Evolutionary conservation across 768 basidiomycete species (phyloP).

Genomic region (Jaapia argillacea): DNA sequence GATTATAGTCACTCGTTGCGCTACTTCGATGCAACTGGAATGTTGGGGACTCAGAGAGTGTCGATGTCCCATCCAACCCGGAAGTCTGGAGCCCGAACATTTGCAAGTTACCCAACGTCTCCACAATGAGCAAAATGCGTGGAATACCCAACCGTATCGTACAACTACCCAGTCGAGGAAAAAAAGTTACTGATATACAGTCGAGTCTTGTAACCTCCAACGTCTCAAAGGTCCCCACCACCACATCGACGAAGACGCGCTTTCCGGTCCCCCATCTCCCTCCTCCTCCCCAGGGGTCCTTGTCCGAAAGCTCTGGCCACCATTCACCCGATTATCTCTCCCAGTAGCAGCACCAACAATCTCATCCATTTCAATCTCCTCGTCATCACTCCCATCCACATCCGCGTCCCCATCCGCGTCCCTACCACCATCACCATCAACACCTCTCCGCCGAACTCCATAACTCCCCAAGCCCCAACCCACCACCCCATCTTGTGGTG

Average conservation of each 20-base stretch:
- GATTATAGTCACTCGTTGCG: no score
- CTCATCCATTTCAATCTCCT: conserved; percentile 1
- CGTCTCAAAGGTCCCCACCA: conserved; percentile 73
- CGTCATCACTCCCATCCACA: conserved; percentile 11
- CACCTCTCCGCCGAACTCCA: conserved; percentile 33
- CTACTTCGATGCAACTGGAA: no score
- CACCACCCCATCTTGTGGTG: conserved; percentile 19
- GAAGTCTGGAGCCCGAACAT: no score
- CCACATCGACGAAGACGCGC: conserved; percentile 40
- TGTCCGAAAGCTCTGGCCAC: not conserved
- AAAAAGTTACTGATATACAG: conserved; percentile 37
- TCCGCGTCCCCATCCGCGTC: conserved; percentile 24
- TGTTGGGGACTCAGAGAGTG: no score
- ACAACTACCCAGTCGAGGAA: not conserved
- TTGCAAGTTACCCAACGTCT: no score
- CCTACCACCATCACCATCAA: no score
- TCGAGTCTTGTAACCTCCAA: conserved; percentile 74
- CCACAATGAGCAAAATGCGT: no score
- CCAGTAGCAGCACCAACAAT: not conserved
- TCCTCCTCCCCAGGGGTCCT: conserved; percentile 12
- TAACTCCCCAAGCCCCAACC: conserved; percentile 77
- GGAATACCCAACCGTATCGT: no score
- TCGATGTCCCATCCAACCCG: no score
- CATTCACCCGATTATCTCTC: not conserved
- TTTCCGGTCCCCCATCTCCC: conserved; percentile 9